Evolutionary conservation across 2,329 filamentous ascomycete genomes (phyloP), one percentile per base, ranked within the genome.

Genomic region (Daldinia sp.): DNA sequence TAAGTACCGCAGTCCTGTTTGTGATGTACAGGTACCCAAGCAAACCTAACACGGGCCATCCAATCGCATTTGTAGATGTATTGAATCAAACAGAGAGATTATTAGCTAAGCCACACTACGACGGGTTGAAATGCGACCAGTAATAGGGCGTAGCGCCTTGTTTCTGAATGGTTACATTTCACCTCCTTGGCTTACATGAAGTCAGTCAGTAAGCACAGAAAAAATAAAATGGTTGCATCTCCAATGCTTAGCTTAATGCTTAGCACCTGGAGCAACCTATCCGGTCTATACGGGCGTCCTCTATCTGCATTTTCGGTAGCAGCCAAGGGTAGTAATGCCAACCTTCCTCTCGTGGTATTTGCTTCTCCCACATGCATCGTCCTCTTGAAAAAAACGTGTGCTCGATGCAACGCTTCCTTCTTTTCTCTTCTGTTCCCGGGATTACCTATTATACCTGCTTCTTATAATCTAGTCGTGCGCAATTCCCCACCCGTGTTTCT

Each of bases 291-390:
- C 13, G 11, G 21, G 21, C 39, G 13, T 6, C n/a, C 17, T 32
- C 27, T n/a, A 15, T 19, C 8, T 48, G 9, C 25, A 17, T 30
- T 48, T 48, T 23, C n/a, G 45, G 45, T 48, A 48, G 45, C 45
- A 30, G 27, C 15, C 45, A 30, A 48, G 25, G 34, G 35, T 45
- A 5, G 27, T 8, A 45, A 13, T n/a, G n/a, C 2, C 21, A 30
- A 48, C 15, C 25, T 48, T 48, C 45, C 45, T 48, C 45, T 30
- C 45, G 45, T 48, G n/a, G n/a, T 30, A 48, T 48, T 48, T 32
- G 6, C 21, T 11, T 8, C 23, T 19, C 45, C 3, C 25, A 19
- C 9, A 29, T 27, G n/a, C 25, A 30, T 48, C n/a, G 21, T 15
- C 23, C n/a, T 47, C 7, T n/a, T n/a, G n/a, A n/a, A 17, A 19